Evolutionary conservation across 2,329 filamentous ascomycete genomes (phyloP).

Genomic region (Pyrenophora teres): DNA sequence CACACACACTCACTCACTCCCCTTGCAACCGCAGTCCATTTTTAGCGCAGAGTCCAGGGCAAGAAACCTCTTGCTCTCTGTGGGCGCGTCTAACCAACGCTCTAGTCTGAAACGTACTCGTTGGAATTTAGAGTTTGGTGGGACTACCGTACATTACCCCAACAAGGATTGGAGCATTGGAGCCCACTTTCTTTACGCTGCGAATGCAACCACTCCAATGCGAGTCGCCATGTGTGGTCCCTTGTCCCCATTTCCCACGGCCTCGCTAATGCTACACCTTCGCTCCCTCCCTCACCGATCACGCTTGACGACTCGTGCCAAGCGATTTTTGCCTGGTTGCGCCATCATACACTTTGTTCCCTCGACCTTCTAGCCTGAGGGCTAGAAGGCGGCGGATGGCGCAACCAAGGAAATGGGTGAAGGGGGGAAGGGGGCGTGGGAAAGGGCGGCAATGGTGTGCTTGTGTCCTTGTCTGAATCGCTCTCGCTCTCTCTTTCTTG

Average conservation of each 20-base stretch:
- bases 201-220: constrained; percentile 5
- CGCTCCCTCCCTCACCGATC: constrained; percentile 14
- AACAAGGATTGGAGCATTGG: constrained; percentile 12
- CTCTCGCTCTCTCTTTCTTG: background rate
- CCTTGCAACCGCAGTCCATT: no score
- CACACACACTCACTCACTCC: background rate
- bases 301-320: constrained; percentile 10
- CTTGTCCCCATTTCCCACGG: background rate
- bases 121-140: constrained; percentile 29
- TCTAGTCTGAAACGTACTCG: constrained; percentile 27
- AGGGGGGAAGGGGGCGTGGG: no score
- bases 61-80: no score
- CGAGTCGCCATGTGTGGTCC: background rate
- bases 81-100: constrained; percentile 3
- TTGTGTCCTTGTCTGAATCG: background rate
- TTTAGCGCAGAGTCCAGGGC: background rate
- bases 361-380: constrained; percentile 22
- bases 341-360: constrained; percentile 13
- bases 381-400: constrained; percentile 14
- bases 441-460: no score
- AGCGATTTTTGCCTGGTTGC: constrained; percentile 8
- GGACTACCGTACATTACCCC: constrained; percentile 11
- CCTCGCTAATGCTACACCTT: constrained; percentile 8
- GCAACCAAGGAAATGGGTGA: background rate
- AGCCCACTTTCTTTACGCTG: background rate